These are phyloP conservation scores for Takashimella tepidaria DNA, from an alignment of 1,284 basidiomycete species.

Conservation along the genomic window DNA sequence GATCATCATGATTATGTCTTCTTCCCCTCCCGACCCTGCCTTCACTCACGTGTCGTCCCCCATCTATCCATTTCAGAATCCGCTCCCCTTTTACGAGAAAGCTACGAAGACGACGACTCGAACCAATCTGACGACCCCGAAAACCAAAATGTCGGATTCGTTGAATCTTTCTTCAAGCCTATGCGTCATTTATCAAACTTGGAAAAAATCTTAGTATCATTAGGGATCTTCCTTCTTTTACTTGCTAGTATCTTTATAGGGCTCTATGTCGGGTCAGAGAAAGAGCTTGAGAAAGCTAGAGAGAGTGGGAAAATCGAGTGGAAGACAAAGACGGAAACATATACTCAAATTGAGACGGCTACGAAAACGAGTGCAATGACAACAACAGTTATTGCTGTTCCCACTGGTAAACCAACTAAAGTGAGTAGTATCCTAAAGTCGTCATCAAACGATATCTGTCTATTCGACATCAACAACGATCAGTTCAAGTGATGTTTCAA, in stretches of 20 bases:
- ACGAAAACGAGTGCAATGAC: slow-evolving; percentile 41
- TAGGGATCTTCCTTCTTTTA: slow-evolving; percentile 71
- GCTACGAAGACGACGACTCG: slow-evolving; percentile 10
- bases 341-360: slow-evolving; percentile 34
- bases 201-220: slow-evolving; percentile 71
- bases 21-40: neutral
- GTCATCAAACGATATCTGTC: neutral
- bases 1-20: neutral
- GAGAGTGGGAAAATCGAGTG: slow-evolving; percentile 18
- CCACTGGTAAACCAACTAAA: slow-evolving; percentile 36
- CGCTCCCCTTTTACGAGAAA: slow-evolving; percentile 41
- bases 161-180: slow-evolving; percentile 35
- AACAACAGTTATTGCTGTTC: slow-evolving; percentile 43
- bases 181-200: slow-evolving; percentile 70
- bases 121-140: slow-evolving; percentile 1
- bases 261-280: slow-evolving; percentile 80
- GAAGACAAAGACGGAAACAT: slow-evolving; percentile 7
- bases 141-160: slow-evolving; percentile 18
- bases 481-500: too few species aligned
- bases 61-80: slow-evolving; percentile 34
- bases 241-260: slow-evolving; percentile 83
- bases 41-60: neutral
- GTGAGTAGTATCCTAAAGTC: slow-evolving; percentile 13
- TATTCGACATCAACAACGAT: too few species aligned
- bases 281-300: slow-evolving; percentile 59